Conservation (phyloP, 441 rosid species). For the Croton setiger region DNA sequence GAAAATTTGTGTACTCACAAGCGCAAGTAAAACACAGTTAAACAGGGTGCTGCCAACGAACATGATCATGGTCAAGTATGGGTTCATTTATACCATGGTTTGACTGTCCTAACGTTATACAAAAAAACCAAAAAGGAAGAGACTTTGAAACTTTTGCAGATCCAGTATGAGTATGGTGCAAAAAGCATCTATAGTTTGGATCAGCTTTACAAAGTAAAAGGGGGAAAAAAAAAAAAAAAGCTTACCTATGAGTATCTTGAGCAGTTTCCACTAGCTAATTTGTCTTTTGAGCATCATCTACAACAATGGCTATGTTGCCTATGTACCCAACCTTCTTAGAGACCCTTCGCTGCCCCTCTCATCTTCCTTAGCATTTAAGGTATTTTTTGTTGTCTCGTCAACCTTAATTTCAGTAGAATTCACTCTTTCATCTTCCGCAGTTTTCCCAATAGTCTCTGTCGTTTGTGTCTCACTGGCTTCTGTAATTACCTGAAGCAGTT, state of each 20-base stretch:
- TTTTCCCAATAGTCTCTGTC: slow-evolving; percentile 23
- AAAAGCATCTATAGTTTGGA: slow-evolving; percentile 31
- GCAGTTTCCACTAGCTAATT: slow-evolving; percentile 20
- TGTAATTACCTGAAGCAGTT: slow-evolving; percentile 39
- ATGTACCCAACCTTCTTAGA: slow-evolving; percentile 8
- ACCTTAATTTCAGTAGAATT: slow-evolving; percentile 8
- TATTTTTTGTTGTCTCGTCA: slow-evolving; percentile 16
- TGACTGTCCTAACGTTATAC: slow-evolving; percentile 23
- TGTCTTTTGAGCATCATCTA: slow-evolving; percentile 19
- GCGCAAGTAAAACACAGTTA: neutral
- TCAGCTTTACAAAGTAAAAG: slow-evolving; percentile 23
- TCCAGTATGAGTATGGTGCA: slow-evolving; percentile 29
- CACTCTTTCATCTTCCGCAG: slow-evolving; percentile 21
- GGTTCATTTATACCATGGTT: slow-evolving; percentile 13
- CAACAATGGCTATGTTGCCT: slow-evolving; percentile 17
- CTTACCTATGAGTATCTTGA: slow-evolving; percentile 26
- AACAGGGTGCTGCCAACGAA: slow-evolving; percentile 4
- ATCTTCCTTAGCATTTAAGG: slow-evolving; percentile 13
- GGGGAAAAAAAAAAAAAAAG: neutral
- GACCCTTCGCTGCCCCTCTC: slow-evolving; percentile 7
- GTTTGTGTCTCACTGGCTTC: slow-evolving; percentile 28
- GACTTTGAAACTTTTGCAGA: slow-evolving; percentile 22
- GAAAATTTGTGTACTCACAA: neutral
- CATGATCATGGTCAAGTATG: slow-evolving; percentile 14
- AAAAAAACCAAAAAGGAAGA: slow-evolving; percentile 1